phyloP scores from a whole-genome alignment of 2,329 filamentous ascomycete species.

The Cryphonectria japonica region DNA sequence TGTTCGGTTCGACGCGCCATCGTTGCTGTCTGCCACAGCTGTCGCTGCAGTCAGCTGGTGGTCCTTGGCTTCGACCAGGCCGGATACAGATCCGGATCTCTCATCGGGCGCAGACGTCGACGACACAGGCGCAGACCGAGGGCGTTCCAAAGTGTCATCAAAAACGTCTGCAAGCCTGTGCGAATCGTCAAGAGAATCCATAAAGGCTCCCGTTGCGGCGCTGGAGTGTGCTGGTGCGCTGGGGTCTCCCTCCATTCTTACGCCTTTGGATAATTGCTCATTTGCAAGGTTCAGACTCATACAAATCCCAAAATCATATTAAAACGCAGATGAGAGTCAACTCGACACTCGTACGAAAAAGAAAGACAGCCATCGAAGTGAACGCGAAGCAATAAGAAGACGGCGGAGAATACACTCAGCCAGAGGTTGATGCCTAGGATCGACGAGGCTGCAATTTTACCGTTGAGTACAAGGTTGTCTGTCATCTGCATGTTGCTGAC shows the following conservation, averaged over 20 bases:
- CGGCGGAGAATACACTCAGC: background rate
- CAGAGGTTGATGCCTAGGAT: background rate
- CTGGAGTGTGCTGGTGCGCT: constrained; percentile 14
- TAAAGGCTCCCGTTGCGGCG: constrained; percentile 16
- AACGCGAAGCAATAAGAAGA: background rate
- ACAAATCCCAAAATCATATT: constrained; percentile 8
- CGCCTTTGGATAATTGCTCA: background rate
- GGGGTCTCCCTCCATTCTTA: constrained; percentile 15
- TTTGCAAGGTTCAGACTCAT: background rate
- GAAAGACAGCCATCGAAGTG: background rate
- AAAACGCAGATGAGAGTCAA: background rate
- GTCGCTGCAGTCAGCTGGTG: constrained; percentile 18
- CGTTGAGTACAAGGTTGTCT: background rate
- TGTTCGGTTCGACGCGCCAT: constrained; percentile 32
- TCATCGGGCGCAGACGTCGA: constrained; percentile 13
- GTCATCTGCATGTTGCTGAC: background rate
- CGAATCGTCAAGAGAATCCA: constrained; percentile 19
- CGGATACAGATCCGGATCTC: constrained; percentile 5
- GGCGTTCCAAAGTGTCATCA: constrained; percentile 21
- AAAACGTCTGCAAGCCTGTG: constrained; percentile 17
- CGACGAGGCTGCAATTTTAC: background rate
- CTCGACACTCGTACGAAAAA: background rate
- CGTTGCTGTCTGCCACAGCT: constrained; percentile 26
- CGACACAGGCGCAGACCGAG: constrained; percentile 21
- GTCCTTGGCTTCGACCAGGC: constrained; percentile 13